Evolutionary conservation across 1,139 yeast genomes (phyloP).

Genomic region (Barnettozyma hawaiiensis): DNA sequence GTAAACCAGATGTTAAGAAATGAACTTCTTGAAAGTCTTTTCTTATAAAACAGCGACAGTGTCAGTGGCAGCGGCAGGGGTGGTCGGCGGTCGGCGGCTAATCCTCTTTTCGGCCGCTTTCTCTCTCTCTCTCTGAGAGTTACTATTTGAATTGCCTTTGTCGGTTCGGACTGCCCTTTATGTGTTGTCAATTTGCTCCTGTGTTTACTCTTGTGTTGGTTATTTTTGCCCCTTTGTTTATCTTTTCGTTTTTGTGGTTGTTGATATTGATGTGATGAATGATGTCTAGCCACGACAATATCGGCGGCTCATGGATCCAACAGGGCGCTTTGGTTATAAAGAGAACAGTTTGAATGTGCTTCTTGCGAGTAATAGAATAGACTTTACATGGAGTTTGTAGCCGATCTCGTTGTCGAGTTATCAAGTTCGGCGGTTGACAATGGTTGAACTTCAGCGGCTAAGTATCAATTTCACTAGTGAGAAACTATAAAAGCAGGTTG

Average conservation of each 20-base stretch:
- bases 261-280: background rate
- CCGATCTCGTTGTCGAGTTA: background rate
- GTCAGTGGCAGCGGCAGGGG: no score
- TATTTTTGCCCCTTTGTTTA: background rate
- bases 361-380: background rate
- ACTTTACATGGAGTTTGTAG: background rate
- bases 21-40: no score
- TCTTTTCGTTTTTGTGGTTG: background rate
- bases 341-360: background rate
- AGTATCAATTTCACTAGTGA: background rate
- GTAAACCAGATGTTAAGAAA: constrained; percentile 29
- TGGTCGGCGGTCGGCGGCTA: no score
- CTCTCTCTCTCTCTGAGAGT: background rate
- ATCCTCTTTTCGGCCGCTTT: background rate
- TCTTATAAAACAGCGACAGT: no score
- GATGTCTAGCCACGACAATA: no score
- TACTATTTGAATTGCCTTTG: background rate
- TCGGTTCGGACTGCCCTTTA: background rate
- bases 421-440: background rate
- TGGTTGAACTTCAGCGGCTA: constrained; percentile 4
- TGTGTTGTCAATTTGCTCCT: background rate
- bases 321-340: background rate
- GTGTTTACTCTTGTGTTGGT: background rate
- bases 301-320: background rate
- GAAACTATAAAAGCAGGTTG: constrained; percentile 5